phyloP scores from a whole-genome alignment of 345 rosid genomes.

The Geranium rotundifolium region DNA sequence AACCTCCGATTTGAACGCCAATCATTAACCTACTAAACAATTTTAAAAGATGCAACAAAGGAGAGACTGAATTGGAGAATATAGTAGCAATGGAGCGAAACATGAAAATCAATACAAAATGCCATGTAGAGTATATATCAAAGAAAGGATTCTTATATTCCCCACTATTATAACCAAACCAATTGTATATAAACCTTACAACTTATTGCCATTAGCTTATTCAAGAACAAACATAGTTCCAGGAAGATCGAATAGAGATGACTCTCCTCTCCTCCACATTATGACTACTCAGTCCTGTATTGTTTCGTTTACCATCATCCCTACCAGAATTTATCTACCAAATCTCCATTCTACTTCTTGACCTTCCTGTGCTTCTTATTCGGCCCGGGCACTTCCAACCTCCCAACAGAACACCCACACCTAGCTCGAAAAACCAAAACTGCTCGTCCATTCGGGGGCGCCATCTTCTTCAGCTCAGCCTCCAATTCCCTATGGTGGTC shows the following conservation, averaged over 20 bases:
- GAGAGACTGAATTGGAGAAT: not conserved
- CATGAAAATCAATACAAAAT: no score
- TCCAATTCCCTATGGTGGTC: constrained; percentile 11
- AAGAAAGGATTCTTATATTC: no score
- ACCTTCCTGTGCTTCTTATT: constrained; percentile 66
- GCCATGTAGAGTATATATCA: no score
- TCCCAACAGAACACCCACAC: constrained; percentile 42
- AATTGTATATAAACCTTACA: not conserved
- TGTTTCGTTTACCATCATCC: no score
- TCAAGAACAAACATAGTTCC: not conserved
- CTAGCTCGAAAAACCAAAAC: constrained; percentile 14
- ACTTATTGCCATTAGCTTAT: not conserved
- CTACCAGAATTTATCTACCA: not conserved
- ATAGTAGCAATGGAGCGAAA: no score
- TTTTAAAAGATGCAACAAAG: not conserved
- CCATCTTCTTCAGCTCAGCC: constrained; percentile 17
- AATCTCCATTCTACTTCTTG: constrained; percentile 8
- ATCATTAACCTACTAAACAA: not conserved
- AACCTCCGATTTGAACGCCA: no score
- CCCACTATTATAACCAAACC: not conserved
- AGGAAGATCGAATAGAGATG: no score
- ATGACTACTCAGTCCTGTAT: no score
- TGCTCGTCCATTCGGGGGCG: constrained; percentile 15
- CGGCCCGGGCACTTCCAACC: constrained; percentile 74
- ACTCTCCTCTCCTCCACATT: no score